These are phyloP conservation scores for Hericium rajendrae DNA, from an alignment of 768 basidiomycete species.

Conservation along the genomic window DNA sequence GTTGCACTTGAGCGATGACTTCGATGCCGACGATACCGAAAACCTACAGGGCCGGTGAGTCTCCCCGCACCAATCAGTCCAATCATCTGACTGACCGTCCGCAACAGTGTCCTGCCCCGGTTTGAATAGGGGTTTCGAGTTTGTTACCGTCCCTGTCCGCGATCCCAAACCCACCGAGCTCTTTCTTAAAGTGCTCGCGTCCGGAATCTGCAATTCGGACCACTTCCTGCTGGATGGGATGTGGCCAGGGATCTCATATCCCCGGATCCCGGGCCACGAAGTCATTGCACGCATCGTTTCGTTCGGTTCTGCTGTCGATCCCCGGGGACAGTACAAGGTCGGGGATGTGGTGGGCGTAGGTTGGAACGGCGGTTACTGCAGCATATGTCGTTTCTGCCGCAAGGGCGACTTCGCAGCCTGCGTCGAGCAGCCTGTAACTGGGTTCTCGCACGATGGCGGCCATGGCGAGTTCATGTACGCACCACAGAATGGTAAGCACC, in stretches of 20 bases:
- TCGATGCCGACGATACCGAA: neutral
- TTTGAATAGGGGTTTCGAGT: neutral
- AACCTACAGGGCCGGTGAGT: neutral
- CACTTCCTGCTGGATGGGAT: slow-evolving; percentile 4
- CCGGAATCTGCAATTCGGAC: slow-evolving; percentile 11
- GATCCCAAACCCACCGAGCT: slow-evolving; percentile 4
- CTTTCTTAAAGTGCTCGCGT: slow-evolving; percentile 8
- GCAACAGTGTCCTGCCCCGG: neutral
- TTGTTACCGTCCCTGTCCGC: neutral
- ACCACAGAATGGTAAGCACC: slow-evolving; percentile 4
- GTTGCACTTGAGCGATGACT: neutral
- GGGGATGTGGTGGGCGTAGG: slow-evolving; percentile 9
- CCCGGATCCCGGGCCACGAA: slow-evolving; percentile 11
- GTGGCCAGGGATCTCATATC: slow-evolving; percentile 9
- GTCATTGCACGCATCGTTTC: slow-evolving; percentile 3
- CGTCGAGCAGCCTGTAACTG: slow-evolving; percentile 3
- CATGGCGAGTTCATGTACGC: slow-evolving; percentile 12
- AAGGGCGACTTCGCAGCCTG: slow-evolving; percentile 6
- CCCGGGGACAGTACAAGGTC: neutral
- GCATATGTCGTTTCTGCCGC: slow-evolving; percentile 1
- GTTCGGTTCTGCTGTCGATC: neutral
- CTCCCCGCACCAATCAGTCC: too few species aligned
- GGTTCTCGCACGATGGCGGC: slow-evolving; percentile 11
- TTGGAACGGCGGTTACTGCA: slow-evolving; percentile 8
- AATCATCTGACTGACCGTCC: neutral